Base-by-base conservation (phyloP, 2,329 filamentous ascomycete species). In the Purpureocillium lavendulum region DNA sequence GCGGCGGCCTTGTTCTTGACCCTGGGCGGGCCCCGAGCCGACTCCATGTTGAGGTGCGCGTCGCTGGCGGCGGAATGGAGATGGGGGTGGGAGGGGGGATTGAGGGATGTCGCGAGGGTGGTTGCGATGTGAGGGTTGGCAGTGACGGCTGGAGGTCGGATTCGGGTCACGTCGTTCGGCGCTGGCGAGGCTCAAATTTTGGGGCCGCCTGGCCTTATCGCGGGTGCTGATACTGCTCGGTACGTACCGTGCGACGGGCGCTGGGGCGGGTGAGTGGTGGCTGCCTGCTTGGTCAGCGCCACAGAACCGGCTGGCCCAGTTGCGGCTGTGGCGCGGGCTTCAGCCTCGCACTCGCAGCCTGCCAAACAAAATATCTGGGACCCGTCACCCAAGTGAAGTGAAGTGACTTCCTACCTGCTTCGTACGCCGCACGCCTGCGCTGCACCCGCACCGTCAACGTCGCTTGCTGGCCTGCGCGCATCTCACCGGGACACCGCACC, bases 1-100 rank as follows among this genome's bases (percentile, higher is more conserved):
- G 90, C 90, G 2, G 92, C 77, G 49, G 86, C 87, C 83, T 98
- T 98, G 73, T 98, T 97, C 66, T 97, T 97, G 72, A 98, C 92
- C 76, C 88, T 75, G 11, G 92, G 90, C 42, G 92, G 90, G 53
- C 90, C 92, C 48, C 90, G 83, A 50, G 85, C 82, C 42, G 83
- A 79, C 72, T 97, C 90, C 89, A 97, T 96, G 48, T 26, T 26
- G 21, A 5, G 21, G 10, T 26, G 21, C 5, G 46, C 76, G 62
- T 21, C n/a, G 45, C 41, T 37, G 18, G 31, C 31, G 30, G 13
- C 17, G 12, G 16, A 36, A 30, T 16, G 24, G n/a, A 18, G 6
- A 13, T 14, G 10, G n/a, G 21, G 14, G 3, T 14, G 16, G 33
- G 24, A 32, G n/a, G 26, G 14, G 14, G 10, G 33, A 33, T 11